Evolutionary conservation across 2,329 filamentous ascomycete species (phyloP).

Genomic region (Emmonsia crescens): DNA sequence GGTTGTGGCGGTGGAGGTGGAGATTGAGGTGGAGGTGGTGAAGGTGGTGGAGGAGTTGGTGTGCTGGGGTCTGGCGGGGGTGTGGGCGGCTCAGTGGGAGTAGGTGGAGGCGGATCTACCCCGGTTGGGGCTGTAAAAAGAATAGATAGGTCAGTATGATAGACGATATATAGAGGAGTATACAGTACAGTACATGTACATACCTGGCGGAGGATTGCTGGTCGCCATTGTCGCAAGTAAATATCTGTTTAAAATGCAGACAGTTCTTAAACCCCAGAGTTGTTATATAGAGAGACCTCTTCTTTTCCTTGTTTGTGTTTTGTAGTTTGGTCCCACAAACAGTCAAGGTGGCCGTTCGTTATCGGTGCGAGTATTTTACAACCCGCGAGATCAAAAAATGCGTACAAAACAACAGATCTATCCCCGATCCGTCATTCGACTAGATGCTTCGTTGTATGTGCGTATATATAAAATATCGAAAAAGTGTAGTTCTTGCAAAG

Average conservation of each 20-base stretch:
- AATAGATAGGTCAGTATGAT: background rate
- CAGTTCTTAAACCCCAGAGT: background rate
- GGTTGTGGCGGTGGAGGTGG: too few relatives aligned
- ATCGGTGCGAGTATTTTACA: too few relatives aligned
- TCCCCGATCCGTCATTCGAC: background rate
- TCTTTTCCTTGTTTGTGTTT: too few relatives aligned
- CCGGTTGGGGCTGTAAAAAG: background rate
- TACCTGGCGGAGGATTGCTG: background rate
- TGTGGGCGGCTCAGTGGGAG: background rate
- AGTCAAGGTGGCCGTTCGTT: too few relatives aligned
- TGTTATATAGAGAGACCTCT: too few relatives aligned
- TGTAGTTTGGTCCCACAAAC: too few relatives aligned
- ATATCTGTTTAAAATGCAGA: background rate
- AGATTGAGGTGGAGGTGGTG: too few relatives aligned
- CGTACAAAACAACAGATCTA: too few relatives aligned
- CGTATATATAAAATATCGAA: background rate
- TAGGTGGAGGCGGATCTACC: background rate
- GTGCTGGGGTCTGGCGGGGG: background rate
- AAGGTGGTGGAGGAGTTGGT: background rate
- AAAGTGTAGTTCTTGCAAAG: too few relatives aligned
- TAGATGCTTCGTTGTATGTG: background rate
- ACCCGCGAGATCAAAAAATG: too few relatives aligned
- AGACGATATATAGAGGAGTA: background rate
- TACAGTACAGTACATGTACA: background rate
- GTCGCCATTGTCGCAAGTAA: background rate